phyloP scores from a whole-genome alignment of 2,329 filamentous ascomycete genomes.

The Aspergillus thermomutatus region DNA sequence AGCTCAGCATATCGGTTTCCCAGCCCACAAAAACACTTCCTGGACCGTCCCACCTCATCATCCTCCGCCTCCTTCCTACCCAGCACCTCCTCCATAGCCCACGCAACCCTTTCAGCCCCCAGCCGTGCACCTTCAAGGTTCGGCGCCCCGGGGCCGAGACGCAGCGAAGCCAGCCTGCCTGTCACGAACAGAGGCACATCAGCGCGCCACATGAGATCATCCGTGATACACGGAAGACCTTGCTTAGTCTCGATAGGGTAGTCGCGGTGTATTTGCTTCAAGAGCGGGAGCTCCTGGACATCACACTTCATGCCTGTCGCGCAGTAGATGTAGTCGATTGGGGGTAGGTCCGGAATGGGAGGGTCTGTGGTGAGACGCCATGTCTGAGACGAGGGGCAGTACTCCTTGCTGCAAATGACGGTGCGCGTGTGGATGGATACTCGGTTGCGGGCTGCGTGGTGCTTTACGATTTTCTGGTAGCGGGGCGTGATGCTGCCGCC shows the following conservation, averaged over 20 bases:
- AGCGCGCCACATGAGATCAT: constrained; percentile 72
- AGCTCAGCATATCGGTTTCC: constrained; percentile 39
- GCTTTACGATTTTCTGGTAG: constrained; percentile 64
- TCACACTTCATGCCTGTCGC: constrained; percentile 70
- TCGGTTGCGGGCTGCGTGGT: constrained; percentile 52
- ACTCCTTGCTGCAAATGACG: constrained; percentile 50
- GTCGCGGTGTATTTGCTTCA: constrained; percentile 57
- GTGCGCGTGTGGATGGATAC: constrained; percentile 59
- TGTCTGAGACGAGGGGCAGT: constrained; percentile 46
- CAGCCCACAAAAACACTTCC: constrained; percentile 39
- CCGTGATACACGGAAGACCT: constrained; percentile 69
- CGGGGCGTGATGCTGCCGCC: constrained; percentile 73
- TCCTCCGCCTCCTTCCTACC: constrained; percentile 22
- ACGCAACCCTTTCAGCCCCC: constrained; percentile 70
- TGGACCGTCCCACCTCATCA: constrained; percentile 23
- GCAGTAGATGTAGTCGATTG: constrained; percentile 68
- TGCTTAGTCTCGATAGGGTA: constrained; percentile 61
- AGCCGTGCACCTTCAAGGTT: constrained; percentile 72
- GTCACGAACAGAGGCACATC: constrained; percentile 72
- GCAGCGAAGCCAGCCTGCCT: constrained; percentile 63
- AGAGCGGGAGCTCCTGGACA: constrained; percentile 57
- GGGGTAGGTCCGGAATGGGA: constrained; percentile 46
- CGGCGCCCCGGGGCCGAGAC: constrained; percentile 67
- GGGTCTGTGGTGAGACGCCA: constrained; percentile 56
- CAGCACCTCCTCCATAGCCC: constrained; percentile 63